Evolutionary conservation across 768 basidiomycete species (phyloP).

Genomic region (Amanita muscaria): DNA sequence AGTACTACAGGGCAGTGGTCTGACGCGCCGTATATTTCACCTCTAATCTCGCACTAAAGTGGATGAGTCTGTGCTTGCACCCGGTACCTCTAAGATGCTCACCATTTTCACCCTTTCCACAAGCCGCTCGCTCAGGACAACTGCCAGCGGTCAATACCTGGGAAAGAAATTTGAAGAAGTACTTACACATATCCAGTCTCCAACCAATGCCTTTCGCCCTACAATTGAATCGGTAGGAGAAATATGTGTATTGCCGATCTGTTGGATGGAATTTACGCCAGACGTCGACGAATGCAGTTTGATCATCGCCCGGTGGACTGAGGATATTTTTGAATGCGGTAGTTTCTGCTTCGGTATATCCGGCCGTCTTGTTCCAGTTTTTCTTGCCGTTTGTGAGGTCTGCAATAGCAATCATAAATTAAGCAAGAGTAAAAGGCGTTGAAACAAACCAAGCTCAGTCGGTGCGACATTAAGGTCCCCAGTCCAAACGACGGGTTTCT

Average conservation of each 20-base stretch:
- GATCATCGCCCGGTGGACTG: constrained; percentile 32
- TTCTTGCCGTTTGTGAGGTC: constrained; percentile 60
- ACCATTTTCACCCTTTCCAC: constrained; percentile 53
- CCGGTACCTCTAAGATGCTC: constrained; percentile 4
- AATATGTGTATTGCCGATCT: constrained; percentile 75
- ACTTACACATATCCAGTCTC: constrained; percentile 78
- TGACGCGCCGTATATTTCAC: constrained; percentile 80
- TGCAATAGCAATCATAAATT: constrained; percentile 16
- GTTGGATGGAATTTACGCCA: constrained; percentile 70
- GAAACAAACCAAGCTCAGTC: constrained; percentile 50
- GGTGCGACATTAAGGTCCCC: constrained; percentile 87
- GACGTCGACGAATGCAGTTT: constrained; percentile 56
- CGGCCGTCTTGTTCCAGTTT: constrained; percentile 86
- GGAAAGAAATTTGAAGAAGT: neutral
- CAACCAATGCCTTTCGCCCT: constrained; percentile 76
- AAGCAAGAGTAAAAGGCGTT: neutral
- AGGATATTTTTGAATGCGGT: constrained; percentile 65
- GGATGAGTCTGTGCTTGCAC: neutral
- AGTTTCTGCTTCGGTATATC: constrained; percentile 79
- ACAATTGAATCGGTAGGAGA: constrained; percentile 76
- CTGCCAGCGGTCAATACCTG: constrained; percentile 27
- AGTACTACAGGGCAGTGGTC: constrained; percentile 79
- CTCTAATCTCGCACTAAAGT: constrained; percentile 68
- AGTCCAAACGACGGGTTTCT: constrained; percentile 82
- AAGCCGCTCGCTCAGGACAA: constrained; percentile 68